phyloP scores from a whole-genome alignment of 228 moss, liverwort and hornwort genomes.

The Sphagnum magellanicum region DNA sequence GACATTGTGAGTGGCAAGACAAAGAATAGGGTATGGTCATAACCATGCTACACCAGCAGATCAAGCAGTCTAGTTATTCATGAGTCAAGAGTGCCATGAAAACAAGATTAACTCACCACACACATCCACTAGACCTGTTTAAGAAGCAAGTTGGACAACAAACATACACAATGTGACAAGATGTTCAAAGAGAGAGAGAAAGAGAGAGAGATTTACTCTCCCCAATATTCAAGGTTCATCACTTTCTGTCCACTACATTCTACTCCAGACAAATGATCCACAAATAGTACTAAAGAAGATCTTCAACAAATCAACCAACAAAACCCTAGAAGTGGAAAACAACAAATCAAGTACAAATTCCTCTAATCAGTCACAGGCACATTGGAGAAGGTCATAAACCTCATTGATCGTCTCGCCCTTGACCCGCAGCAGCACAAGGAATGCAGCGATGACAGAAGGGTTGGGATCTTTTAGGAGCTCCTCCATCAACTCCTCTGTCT shows the following conservation, averaged over 20 bases:
- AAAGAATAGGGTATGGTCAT: no score
- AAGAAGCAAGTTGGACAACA: neutral
- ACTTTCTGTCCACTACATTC: neutral
- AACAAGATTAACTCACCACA: no score
- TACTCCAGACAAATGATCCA: neutral
- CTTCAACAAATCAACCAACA: neutral
- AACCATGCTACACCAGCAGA: no score
- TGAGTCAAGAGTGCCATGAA: no score
- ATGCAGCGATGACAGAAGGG: constrained; percentile 80
- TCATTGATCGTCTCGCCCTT: constrained; percentile 89
- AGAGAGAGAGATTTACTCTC: no score
- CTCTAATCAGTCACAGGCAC: neutral
- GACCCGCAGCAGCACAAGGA: constrained; percentile 79
- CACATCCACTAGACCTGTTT: no score
- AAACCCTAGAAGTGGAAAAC: neutral
- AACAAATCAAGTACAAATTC: neutral
- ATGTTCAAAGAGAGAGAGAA: no score
- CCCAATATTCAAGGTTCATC: neutral
- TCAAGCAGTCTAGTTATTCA: no score
- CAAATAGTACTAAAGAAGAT: neutral
- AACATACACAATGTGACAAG: neutral
- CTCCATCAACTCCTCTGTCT: constrained; percentile 70
- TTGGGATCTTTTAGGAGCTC: constrained; percentile 47
- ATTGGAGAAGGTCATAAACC: constrained; percentile 22
- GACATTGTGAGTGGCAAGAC: no score